phyloP scores from a whole-genome alignment of 345 rosid genomes.

The Salix suchowensis region DNA sequence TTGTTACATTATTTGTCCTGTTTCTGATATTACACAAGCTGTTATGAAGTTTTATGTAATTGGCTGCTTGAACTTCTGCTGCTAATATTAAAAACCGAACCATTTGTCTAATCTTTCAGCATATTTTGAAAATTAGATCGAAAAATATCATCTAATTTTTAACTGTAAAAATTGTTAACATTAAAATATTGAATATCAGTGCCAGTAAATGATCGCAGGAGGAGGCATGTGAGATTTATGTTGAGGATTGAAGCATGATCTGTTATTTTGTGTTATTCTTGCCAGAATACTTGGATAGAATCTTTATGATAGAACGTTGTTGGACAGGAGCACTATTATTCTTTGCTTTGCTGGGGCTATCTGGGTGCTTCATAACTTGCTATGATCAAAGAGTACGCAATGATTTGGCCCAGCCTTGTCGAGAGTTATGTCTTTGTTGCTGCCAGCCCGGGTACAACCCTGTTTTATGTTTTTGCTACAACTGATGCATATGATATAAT shows the following conservation, averaged over 20 bases:
- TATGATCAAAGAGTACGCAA: slow-evolving; percentile 95
- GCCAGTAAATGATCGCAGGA: background rate
- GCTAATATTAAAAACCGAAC: background rate
- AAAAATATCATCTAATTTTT: background rate
- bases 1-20: background rate
- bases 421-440: slow-evolving; percentile 96
- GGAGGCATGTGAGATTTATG: background rate
- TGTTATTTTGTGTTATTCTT: background rate
- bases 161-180: background rate
- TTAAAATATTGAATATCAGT: background rate
- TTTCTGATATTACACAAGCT: background rate
- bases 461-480: background rate
- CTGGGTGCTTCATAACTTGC: slow-evolving; percentile 98
- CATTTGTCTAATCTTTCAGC: background rate
- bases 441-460: slow-evolving; percentile 88
- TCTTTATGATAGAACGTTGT: slow-evolving; percentile 4
- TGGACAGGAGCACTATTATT: slow-evolving; percentile 82
- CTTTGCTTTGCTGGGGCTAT: slow-evolving; percentile 95
- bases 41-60: background rate
- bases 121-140: background rate
- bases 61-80: background rate
- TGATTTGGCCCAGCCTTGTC: slow-evolving; percentile 97
- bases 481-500: background rate
- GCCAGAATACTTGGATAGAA: background rate
- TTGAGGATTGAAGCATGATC: background rate